Evolutionary conservation across 2,329 filamentous ascomycete genomes (phyloP).

Genomic region (Chaetoscypha palmicola): DNA sequence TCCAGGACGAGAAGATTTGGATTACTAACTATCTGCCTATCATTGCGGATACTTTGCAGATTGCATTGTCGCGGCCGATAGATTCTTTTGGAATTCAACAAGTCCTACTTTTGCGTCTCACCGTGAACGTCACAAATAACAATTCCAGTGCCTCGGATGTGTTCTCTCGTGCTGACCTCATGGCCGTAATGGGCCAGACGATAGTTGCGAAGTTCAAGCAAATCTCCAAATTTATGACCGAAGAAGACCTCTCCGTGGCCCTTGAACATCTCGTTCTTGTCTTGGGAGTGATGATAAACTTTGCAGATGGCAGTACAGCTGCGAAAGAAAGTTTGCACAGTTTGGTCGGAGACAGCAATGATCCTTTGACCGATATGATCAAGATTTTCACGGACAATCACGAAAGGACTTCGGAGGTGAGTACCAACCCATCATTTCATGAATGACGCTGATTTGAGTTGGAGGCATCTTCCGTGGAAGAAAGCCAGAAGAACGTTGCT

Average conservation of each 20-base stretch:
- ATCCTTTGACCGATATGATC: constrained; percentile 53
- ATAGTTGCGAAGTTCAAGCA: constrained; percentile 46
- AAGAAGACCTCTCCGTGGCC: constrained; percentile 42
- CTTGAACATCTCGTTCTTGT: constrained; percentile 70
- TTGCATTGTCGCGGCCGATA: constrained; percentile 32
- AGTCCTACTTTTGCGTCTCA: constrained; percentile 51
- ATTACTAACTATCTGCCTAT: constrained; percentile 44
- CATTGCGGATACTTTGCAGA: constrained; percentile 41
- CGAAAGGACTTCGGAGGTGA: constrained; percentile 60
- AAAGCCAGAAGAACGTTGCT: constrained; percentile 72
- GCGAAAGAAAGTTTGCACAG: constrained; percentile 47
- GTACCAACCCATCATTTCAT: constrained; percentile 22
- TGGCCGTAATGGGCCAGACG: constrained; percentile 40
- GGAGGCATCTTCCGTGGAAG: constrained; percentile 65
- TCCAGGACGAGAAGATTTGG: constrained; percentile 38
- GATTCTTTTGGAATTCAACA: constrained; percentile 33
- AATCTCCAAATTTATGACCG: constrained; percentile 42
- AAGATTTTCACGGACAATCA: constrained; percentile 61
- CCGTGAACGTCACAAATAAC: constrained; percentile 82
- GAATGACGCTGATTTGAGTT: too few species aligned
- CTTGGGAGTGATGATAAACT: constrained; percentile 78
- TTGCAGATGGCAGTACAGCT: constrained; percentile 67
- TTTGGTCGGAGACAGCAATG: constrained; percentile 31
- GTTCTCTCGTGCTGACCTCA: constrained; percentile 56
- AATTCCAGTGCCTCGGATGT: constrained; percentile 60